These are phyloP conservation scores for Verticillium tricorpus DNA, from an alignment of 2,329 filamentous ascomycete genomes.

Conservation along the genomic window DNA sequence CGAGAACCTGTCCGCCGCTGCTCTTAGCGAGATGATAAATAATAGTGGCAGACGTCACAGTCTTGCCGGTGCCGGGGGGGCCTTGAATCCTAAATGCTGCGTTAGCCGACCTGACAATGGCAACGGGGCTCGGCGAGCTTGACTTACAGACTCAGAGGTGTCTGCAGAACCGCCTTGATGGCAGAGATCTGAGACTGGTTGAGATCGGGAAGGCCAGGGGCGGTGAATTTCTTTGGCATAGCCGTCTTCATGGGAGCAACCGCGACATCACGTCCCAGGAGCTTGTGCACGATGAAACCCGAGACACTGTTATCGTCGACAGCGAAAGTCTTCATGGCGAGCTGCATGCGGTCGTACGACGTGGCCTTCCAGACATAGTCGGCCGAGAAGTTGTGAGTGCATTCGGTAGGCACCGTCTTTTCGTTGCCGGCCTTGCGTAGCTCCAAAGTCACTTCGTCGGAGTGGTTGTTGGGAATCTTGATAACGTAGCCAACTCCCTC, in stretches of 20 bases:
- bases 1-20: slow-evolving; percentile 89
- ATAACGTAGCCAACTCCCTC: slow-evolving; percentile 98
- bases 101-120: not conserved
- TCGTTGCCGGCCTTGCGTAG: slow-evolving; percentile 91
- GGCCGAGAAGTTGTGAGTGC: slow-evolving; percentile 95
- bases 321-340: slow-evolving; percentile 98
- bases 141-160: slow-evolving; percentile 70
- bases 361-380: slow-evolving; percentile 99
- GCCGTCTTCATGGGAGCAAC: slow-evolving; percentile 93
- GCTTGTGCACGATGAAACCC: slow-evolving; percentile 96
- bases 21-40: slow-evolving; percentile 97
- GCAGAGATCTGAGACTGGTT: slow-evolving; percentile 95
- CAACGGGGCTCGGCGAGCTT: not conserved
- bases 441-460: slow-evolving; percentile 94
- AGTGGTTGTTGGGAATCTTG: slow-evolving; percentile 99
- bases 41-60: slow-evolving; percentile 95
- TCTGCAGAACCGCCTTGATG: slow-evolving; percentile 91
- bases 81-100: slow-evolving; percentile 64
- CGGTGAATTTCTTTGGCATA: slow-evolving; percentile 94
- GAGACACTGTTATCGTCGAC: slow-evolving; percentile 98
- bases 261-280: slow-evolving; percentile 91
- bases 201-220: slow-evolving; percentile 87
- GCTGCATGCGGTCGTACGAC: slow-evolving; percentile 98
- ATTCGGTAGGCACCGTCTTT: slow-evolving; percentile 92
- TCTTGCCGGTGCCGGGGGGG: slow-evolving; percentile 95